Conservation (phyloP, 192 early-diverging fungal species). For the Chytriomyces confervae region DNA sequence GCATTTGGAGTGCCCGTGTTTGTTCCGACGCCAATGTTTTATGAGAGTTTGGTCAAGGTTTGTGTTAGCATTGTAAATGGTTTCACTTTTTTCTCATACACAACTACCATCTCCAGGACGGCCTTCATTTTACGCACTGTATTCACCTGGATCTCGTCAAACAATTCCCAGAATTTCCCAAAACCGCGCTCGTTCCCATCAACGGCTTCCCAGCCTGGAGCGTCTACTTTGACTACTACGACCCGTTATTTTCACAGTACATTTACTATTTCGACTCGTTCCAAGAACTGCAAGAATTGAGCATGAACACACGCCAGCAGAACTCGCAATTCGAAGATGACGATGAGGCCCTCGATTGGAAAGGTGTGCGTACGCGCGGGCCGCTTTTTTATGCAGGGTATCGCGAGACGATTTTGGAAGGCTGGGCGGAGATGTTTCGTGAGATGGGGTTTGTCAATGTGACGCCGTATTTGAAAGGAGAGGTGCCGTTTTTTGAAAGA, state of each 20-base stretch:
- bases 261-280: conserved; percentile 10
- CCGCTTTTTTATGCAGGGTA: conserved; percentile 18
- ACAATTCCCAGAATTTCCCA: not conserved
- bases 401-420: conserved; percentile 17
- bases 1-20: conserved; percentile 18
- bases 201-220: not conserved
- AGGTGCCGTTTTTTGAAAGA: too few species aligned
- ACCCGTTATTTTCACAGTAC: not conserved
- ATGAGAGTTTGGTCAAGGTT: not conserved
- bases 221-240: not conserved
- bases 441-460: conserved; percentile 27
- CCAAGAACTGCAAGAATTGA: not conserved
- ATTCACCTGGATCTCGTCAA: not conserved
- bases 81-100: not conserved
- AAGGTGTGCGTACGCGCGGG: conserved; percentile 8
- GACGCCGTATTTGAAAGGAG: not conserved
- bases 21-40: conserved; percentile 13
- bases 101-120: not conserved
- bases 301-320: not conserved
- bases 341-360: conserved; percentile 10
- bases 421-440: conserved; percentile 16
- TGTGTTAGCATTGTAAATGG: not conserved
- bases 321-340: too few species aligned
- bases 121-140: not conserved
- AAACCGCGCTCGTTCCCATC: not conserved